These are phyloP conservation scores for Polytolypa hystricis DNA, from an alignment of 2,329 filamentous ascomycete genomes.

Conservation along the genomic window DNA sequence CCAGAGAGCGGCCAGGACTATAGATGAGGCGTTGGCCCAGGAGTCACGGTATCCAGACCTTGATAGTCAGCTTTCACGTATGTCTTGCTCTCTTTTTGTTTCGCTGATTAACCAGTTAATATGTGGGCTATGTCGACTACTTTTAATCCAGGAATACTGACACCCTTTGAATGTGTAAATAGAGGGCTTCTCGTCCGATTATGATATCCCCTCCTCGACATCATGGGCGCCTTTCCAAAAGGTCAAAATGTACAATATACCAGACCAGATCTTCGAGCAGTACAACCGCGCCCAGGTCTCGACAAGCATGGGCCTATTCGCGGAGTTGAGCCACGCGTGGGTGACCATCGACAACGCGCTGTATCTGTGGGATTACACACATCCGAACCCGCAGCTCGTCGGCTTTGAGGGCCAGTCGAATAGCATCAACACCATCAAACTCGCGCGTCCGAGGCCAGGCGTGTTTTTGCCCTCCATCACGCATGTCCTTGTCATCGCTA, in stretches of 20 bases:
- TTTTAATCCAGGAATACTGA: background rate
- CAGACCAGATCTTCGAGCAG: constrained; percentile 83
- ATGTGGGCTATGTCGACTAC: too few relatives aligned
- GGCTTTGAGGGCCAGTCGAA: constrained; percentile 84
- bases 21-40: constrained; percentile 65
- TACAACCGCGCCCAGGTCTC: constrained; percentile 78
- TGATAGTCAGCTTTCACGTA: constrained; percentile 80
- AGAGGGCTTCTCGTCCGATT: constrained; percentile 88
- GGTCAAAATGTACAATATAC: constrained; percentile 76
- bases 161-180: constrained; percentile 6
- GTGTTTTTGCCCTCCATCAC: constrained; percentile 83
- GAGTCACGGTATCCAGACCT: constrained; percentile 81
- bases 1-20: constrained; percentile 67
- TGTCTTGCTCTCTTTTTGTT: constrained; percentile 33
- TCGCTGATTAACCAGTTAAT: too few relatives aligned
- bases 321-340: constrained; percentile 90
- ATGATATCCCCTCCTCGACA: constrained; percentile 58
- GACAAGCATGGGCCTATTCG: constrained; percentile 91
- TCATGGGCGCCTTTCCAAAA: constrained; percentile 87
- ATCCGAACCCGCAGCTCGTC: constrained; percentile 80
- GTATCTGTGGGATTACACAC: constrained; percentile 95
- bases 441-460: constrained; percentile 71
- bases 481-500: constrained; percentile 81
- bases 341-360: constrained; percentile 90
- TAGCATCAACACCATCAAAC: constrained; percentile 80